Percentiles rank a stretch among this genome's conserved stretches.
Conservation (phyloP, 495 filamentous ascomycete genomes). For the Penicillium lividum region DNA sequence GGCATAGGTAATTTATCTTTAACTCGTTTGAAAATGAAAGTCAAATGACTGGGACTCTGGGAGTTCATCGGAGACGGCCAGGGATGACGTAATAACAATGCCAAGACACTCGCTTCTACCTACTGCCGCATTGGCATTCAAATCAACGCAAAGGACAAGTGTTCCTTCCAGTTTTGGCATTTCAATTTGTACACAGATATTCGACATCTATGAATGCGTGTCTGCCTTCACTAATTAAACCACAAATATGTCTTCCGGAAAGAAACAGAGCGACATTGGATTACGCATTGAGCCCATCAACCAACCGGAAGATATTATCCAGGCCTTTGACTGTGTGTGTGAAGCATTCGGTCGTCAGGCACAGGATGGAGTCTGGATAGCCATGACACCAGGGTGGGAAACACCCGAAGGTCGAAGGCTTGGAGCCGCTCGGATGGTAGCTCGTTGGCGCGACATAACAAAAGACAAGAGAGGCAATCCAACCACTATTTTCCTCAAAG, state of each 20-base stretch:
- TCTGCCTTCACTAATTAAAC: neutral
- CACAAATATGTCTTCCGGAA: neutral
- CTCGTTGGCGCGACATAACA: conserved; percentile 32
- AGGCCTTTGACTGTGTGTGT: conserved; percentile 11
- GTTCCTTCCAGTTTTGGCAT: neutral
- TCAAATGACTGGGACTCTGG: neutral
- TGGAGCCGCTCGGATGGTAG: conserved; percentile 29
- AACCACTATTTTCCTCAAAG: conserved; percentile 46
- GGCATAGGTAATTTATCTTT: too few species aligned
- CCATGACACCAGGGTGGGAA: conserved; percentile 46
- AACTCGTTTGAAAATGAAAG: too few species aligned
- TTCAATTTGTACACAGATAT: neutral
- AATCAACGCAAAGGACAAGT: neutral
- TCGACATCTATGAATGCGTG: neutral
- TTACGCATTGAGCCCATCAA: neutral
- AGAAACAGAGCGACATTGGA: neutral
- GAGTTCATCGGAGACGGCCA: neutral
- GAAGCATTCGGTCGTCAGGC: conserved; percentile 42
- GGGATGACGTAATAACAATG: neutral
- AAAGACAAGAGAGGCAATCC: conserved; percentile 35
- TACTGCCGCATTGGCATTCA: neutral
- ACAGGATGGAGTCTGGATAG: conserved; percentile 43
- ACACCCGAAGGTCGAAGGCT: conserved; percentile 31
- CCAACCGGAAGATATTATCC: conserved; percentile 7
- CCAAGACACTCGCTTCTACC: neutral